A percentile compares a stretch with the other conserved stretches of the same genome.
phyloP scores from a whole-genome alignment of 1,284 basidiomycete species.

The Ganoderma lingzhi region DNA sequence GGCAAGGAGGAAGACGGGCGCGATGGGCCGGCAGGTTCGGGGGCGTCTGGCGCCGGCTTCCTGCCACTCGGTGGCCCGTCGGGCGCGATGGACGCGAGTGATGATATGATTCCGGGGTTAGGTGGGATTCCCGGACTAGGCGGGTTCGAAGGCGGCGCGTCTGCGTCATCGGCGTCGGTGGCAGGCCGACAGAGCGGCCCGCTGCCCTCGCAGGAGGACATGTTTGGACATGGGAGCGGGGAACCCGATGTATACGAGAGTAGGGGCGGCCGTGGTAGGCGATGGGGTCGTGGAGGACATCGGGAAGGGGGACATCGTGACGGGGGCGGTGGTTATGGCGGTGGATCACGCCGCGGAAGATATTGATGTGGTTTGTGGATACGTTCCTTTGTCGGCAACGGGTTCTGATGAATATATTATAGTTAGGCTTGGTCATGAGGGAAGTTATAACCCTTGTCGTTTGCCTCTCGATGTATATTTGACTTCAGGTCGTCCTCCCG shows the following conservation, averaged over 20 bases:
- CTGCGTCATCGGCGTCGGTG: slow-evolving; percentile 21
- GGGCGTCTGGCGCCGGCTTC: slow-evolving; percentile 25
- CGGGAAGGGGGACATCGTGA: slow-evolving; percentile 6
- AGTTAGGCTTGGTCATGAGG: not conserved
- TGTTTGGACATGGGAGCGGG: slow-evolving; percentile 43
- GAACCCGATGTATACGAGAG: slow-evolving; percentile 17
- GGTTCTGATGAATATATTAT: not conserved
- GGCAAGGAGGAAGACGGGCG: slow-evolving; percentile 33
- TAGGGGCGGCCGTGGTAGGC: slow-evolving; percentile 15
- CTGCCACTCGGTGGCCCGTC: slow-evolving; percentile 10
- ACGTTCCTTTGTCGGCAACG: too few relatives aligned
- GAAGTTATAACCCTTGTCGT: not conserved
- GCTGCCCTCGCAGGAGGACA: slow-evolving; percentile 51
- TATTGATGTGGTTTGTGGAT: slow-evolving; percentile 9
- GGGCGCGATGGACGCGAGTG: slow-evolving; percentile 23
- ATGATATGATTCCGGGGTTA: slow-evolving; percentile 40
- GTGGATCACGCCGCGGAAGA: slow-evolving; percentile 21
- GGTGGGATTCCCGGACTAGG: slow-evolving; percentile 25
- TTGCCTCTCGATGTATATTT: not conserved
- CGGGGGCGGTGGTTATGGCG: slow-evolving; percentile 15
- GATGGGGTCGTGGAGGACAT: slow-evolving; percentile 22
- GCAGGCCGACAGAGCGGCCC: slow-evolving; percentile 48
- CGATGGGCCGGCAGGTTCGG: slow-evolving; percentile 19
- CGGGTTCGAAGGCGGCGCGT: slow-evolving; percentile 27
- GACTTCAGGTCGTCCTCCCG: not conserved